Percentiles rank a stretch among this genome's conserved stretches.
phyloP scores from a whole-genome alignment of 805 yeast genomes.

The Danielia oregonensis region DNA sequence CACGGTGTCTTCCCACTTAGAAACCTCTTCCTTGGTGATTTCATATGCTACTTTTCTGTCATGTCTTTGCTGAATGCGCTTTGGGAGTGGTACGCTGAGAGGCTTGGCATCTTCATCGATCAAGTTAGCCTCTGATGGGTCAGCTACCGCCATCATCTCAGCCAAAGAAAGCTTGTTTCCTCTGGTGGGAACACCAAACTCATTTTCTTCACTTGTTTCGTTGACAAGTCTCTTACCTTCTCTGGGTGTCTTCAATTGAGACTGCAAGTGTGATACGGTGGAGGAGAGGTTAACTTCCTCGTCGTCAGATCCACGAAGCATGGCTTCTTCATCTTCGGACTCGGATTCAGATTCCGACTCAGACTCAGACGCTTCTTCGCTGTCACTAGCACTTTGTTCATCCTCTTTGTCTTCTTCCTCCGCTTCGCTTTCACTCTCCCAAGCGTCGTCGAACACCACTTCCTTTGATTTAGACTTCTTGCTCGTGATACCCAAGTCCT shows the following conservation, averaged over 20 bases:
- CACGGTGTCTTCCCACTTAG: constrained; percentile 85
- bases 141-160: constrained; percentile 72
- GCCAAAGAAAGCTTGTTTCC: constrained; percentile 59
- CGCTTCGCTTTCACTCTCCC: constrained; percentile 10
- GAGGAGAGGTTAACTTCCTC: constrained; percentile 49
- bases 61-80: constrained; percentile 76
- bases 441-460: constrained; percentile 15
- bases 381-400: constrained; percentile 20
- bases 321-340: constrained; percentile 24
- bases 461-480: constrained; percentile 3
- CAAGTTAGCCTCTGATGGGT: constrained; percentile 46
- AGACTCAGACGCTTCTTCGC: constrained; percentile 14
- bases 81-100: constrained; percentile 78
- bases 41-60: constrained; percentile 91
- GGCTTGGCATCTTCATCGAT: constrained; percentile 44
- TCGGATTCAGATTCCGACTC: constrained; percentile 22
- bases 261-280: constrained; percentile 42
- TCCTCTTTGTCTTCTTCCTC: constrained; percentile 22
- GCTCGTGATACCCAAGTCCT: constrained; percentile 8
- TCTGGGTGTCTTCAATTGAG: constrained; percentile 30
- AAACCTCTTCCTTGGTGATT: constrained; percentile 79
- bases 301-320: constrained; percentile 25
- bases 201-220: constrained; percentile 61
- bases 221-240: constrained; percentile 48
- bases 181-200: constrained; percentile 60